These are phyloP conservation scores for Diaporthe sp. DNA, from an alignment of 2,329 filamentous ascomycete species.

Conservation along the genomic window DNA sequence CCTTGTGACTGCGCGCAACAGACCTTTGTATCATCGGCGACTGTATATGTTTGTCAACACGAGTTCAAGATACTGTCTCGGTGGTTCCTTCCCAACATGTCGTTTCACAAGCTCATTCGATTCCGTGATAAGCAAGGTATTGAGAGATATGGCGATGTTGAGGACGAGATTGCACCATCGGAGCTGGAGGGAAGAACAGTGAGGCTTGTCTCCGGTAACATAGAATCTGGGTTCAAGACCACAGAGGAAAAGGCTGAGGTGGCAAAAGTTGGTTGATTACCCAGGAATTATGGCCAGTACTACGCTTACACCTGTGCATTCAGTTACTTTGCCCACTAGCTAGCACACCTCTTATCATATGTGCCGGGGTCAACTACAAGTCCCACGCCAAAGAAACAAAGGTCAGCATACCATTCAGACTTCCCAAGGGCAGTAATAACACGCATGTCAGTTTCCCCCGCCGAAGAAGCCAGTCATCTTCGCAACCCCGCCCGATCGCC, in stretches of 20 bases:
- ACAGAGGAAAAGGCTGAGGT: not conserved
- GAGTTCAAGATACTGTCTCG: too few relatives aligned
- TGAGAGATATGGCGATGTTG: not conserved
- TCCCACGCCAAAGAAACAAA: not conserved
- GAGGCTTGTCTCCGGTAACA: not conserved
- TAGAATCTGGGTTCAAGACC: not conserved
- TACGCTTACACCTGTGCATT: not conserved
- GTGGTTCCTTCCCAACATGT: not conserved
- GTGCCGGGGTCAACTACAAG: not conserved
- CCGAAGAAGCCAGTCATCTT: slow-evolving; percentile 13
- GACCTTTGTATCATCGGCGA: too few relatives aligned
- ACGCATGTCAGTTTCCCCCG: not conserved
- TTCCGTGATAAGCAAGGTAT: not conserved
- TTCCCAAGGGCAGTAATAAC: not conserved
- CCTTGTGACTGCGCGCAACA: too few relatives aligned
- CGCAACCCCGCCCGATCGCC: slow-evolving; percentile 1
- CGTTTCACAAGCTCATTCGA: not conserved
- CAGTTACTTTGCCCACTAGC: not conserved
- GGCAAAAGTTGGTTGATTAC: not conserved
- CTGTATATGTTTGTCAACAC: too few relatives aligned
- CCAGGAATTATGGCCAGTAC: too few relatives aligned
- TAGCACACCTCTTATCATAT: not conserved
- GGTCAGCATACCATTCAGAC: not conserved
- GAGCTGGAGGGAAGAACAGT: not conserved
- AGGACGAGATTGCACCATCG: not conserved